A percentile compares a stretch with the other conserved stretches of the same genome.
Evolutionary conservation across 2,329 filamentous ascomycete species (phyloP).

Genomic region (Trichophyton rubrum): DNA sequence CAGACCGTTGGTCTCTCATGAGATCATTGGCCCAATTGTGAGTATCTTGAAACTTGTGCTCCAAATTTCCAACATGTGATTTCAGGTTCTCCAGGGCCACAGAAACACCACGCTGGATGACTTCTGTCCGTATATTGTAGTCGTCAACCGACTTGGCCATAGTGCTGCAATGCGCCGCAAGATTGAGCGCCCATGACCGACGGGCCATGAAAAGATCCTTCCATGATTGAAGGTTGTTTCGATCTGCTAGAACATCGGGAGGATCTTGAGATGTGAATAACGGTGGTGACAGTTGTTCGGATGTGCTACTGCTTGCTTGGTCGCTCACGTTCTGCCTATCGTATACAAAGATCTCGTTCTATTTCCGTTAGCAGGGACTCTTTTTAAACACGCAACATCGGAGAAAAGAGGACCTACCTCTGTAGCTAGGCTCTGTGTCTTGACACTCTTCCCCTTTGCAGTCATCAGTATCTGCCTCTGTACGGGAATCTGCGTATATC

Average conservation of each 20-base stretch:
- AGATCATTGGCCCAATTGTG: slow-evolving; percentile 35
- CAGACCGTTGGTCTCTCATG: slow-evolving; percentile 32
- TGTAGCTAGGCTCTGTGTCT: slow-evolving; percentile 62
- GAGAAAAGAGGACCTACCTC: slow-evolving; percentile 45
- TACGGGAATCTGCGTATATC: slow-evolving; percentile 58
- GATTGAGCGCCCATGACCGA: slow-evolving; percentile 61
- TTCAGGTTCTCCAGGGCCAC: slow-evolving; percentile 68
- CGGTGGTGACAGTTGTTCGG: slow-evolving; percentile 41
- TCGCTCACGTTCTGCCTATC: slow-evolving; percentile 59
- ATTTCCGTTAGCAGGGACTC: slow-evolving; percentile 10
- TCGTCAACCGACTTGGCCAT: slow-evolving; percentile 52
- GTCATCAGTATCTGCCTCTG: slow-evolving; percentile 82
- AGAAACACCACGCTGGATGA: slow-evolving; percentile 60
- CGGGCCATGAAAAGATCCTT: slow-evolving; percentile 71
- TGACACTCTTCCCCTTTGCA: slow-evolving; percentile 68
- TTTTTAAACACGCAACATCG: neutral
- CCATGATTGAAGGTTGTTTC: slow-evolving; percentile 76
- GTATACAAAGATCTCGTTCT: slow-evolving; percentile 88
- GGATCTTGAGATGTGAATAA: slow-evolving; percentile 48
- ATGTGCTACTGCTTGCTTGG: slow-evolving; percentile 32
- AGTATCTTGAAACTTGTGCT: slow-evolving; percentile 35
- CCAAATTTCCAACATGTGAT: slow-evolving; percentile 35
- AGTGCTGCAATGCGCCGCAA: slow-evolving; percentile 55
- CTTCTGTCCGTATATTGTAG: slow-evolving; percentile 30
- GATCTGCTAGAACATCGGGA: slow-evolving; percentile 72